Base-by-base conservation (phyloP, 78 protist genomes). In the Dictyostelium capitatum region DNA sequence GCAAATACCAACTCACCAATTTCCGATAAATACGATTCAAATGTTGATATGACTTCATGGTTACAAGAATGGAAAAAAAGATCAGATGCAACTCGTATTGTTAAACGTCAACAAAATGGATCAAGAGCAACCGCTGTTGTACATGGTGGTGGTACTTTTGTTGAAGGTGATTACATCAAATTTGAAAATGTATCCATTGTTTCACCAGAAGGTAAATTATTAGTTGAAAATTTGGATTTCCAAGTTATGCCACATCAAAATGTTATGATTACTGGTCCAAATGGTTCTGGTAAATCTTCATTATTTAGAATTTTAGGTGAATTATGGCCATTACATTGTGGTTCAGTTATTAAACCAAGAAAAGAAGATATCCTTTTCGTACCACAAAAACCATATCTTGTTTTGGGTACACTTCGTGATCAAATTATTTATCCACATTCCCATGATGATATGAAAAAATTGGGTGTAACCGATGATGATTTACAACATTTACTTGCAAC, bases 341-440 rank as follows among this genome's bases (percentile, higher is more conserved):
- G 98, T 30, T 54, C 65, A 41, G 92, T 97, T 19, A 74, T 83
- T 72, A 95, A 95, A 72, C 98, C 98, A 67, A 53, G 89, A n/a
- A 72, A 81, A 17, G 83, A 81, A 25, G 91, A 89, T 50, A 79
- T 82, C 62, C 37, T 90, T 20, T 97, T 89, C 74, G 84, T 97
- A 2, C 97, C 97, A 59, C 97, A 97, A 89, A 90, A 96, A 87
- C 97, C 98, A 32, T 97, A 97, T 79, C 75, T 95, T 43, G 96
- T 95, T 7, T 89, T 89, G 50, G 98, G 98, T 28, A 89, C 98
- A 1, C 84, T 97, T 30, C 28, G 96, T 6, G 98, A 97, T 53
- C 98, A 97, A 90, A 79, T 97, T 79, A 83, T 94, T 80, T 97
- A 97, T 73, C 98, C 98, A 41, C 87, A 74, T 64, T 59, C 47